phyloP scores from a whole-genome alignment of 1,284 basidiomycete species.

The Microbotryomycetes sp. region DNA sequence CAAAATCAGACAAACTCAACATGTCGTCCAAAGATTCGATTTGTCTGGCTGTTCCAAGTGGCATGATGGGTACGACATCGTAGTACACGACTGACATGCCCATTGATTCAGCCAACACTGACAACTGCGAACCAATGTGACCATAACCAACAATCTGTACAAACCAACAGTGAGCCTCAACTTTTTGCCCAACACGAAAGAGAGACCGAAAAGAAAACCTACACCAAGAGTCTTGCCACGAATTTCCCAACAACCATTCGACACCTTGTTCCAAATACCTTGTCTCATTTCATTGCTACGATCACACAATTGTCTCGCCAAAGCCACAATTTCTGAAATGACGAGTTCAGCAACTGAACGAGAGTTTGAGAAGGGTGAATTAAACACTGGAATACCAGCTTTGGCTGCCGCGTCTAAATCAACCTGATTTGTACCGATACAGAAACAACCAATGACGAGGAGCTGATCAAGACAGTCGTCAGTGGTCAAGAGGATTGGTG shows the following conservation, averaged over 20 bases:
- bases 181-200: not conserved
- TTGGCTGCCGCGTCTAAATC: slow-evolving; percentile 77
- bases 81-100: slow-evolving; percentile 95
- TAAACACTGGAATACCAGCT: slow-evolving; percentile 95
- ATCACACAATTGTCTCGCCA: slow-evolving; percentile 91
- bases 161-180: not conserved
- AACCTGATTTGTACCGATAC: slow-evolving; percentile 97
- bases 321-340: slow-evolving; percentile 84
- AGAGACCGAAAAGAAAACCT: not conserved
- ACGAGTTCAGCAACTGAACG: slow-evolving; percentile 98
- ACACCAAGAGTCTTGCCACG: slow-evolving; percentile 90
- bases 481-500: too few relatives aligned
- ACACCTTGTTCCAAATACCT: slow-evolving; percentile 96
- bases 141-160: slow-evolving; percentile 84
- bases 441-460: slow-evolving; percentile 96
- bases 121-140: slow-evolving; percentile 96
- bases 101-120: slow-evolving; percentile 92
- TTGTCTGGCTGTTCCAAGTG: slow-evolving; percentile 87
- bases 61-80: slow-evolving; percentile 96
- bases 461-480: not conserved
- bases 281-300: slow-evolving; percentile 78
- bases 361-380: slow-evolving; percentile 99
- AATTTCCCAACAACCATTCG: slow-evolving; percentile 93
- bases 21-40: slow-evolving; percentile 75
- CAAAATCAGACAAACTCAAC: slow-evolving; percentile 78